A percentile compares a stretch with the other conserved stretches of the same genome.
These are phyloP conservation scores for Boletellus sp. DNA, from an alignment of 1,284 basidiomycete genomes.

Conservation along the genomic window DNA sequence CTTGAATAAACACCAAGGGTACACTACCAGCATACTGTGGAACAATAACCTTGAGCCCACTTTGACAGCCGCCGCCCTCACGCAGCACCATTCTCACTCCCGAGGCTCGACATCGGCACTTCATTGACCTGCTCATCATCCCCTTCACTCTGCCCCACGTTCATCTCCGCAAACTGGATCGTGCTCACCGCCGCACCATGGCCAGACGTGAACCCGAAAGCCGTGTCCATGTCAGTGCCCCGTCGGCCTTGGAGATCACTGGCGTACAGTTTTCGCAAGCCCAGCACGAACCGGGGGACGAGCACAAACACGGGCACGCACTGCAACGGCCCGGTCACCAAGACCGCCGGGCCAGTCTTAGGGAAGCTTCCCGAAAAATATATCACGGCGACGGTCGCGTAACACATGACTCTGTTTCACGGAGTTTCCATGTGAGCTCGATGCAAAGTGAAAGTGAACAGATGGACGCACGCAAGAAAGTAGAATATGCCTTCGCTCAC, in stretches of 20 bases:
- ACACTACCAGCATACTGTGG: no score
- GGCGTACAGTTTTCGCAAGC: slow-evolving; percentile 9
- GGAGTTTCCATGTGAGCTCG: no score
- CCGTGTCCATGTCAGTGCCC: slow-evolving; percentile 3
- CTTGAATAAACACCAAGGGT: no score
- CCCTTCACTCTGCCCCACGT: background rate
- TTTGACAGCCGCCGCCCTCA: no score
- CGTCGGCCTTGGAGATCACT: background rate
- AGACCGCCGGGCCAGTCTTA: background rate
- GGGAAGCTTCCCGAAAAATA: no score
- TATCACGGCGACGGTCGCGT: no score
- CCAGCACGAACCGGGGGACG: slow-evolving; percentile 9
- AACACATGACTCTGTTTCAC: no score
- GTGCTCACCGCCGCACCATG: background rate
- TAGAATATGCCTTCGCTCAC: slow-evolving; percentile 3
- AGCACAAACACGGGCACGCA: slow-evolving; percentile 5
- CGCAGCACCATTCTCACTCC: background rate
- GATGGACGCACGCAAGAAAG: slow-evolving; percentile 2
- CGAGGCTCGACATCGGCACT: no score
- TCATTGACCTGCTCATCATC: background rate
- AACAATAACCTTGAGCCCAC: no score
- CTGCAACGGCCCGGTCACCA: background rate
- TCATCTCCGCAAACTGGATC: slow-evolving; percentile 5
- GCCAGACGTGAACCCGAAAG: slow-evolving; percentile 5
- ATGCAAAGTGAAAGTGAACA: no score